Base-by-base conservation (phyloP, 2,329 filamentous ascomycete species). In the Apiospora kogelbergensis region DNA sequence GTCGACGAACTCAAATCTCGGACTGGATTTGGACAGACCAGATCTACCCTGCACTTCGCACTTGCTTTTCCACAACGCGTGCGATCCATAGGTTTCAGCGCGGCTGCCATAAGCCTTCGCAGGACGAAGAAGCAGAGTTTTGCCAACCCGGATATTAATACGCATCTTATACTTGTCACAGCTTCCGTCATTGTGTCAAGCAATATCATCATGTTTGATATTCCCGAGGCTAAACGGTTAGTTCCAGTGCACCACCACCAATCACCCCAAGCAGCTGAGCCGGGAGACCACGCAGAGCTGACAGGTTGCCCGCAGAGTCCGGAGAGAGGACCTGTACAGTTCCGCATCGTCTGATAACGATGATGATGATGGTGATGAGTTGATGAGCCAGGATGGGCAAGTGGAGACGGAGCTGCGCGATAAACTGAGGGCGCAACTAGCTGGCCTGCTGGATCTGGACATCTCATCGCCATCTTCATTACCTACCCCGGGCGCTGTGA, bases 161-260 rank as follows among this genome's bases (percentile, higher is more conserved):
- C 26, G 40, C 26, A 6, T n/a, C 15, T 20, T 57, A 57, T 57
- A 57, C 26, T 15, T 57, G 48, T 33, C 48, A 57, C 48, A 33
- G 48, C 48, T 33, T 20, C 24, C 10, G 17, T 64, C 22, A 6
- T 44, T 65, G 26, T n/a, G 42, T 67, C 68, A 64, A 48, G 66
- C 60, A 20, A 40, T 70, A 46, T 73, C 70, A 74, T 42, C 70
- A 88, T 88, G 85, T 87, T 87, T 72, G 83, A 85, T 48, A 68
- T 86, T 10, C 84, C 85, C 42, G 81, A 85, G 68, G 84, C 85
- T 64, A 88, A 87, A 75, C 81, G 84, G 86, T 87, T 77, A 70
- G 80, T 67, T 57, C 66, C 24, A 64, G 37, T 41, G 67, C 65
- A 26, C 3, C 13, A 4, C 15, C 40, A 42, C 40, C 46, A 68